Percentiles rank a stretch among this genome's conserved stretches.
Evolutionary conservation across 805 yeast species (phyloP).

Genomic region (Candida parachauliodes): DNA sequence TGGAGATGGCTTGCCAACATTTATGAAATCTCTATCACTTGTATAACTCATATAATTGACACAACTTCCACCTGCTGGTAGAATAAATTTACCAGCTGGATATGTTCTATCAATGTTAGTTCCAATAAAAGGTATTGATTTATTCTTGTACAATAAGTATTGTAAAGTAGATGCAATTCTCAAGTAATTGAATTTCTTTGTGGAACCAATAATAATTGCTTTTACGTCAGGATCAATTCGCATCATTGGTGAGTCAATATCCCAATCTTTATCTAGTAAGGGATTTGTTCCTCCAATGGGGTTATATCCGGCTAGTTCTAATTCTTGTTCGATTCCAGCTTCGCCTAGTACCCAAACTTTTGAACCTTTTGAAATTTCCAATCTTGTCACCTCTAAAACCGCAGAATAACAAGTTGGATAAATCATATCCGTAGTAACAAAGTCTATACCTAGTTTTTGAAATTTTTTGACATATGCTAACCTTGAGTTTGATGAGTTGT

Average conservation of each 20-base stretch:
- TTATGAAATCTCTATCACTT: constrained; percentile 26
- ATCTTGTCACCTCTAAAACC: constrained; percentile 21
- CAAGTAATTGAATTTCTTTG: constrained; percentile 35
- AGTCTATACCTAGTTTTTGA: constrained; percentile 25
- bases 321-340: constrained; percentile 33
- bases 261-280: constrained; percentile 22
- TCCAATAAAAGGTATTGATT: constrained; percentile 35
- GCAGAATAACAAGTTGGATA: constrained; percentile 40
- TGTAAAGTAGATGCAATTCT: constrained; percentile 35
- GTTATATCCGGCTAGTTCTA: constrained; percentile 27
- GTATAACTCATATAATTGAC: constrained; percentile 37
- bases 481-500: constrained; percentile 36
- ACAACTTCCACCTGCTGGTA: constrained; percentile 42
- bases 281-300: constrained; percentile 35
- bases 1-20: constrained; percentile 38
- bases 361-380: constrained; percentile 24
- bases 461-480: constrained; percentile 30
- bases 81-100: constrained; percentile 34
- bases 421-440: constrained; percentile 23
- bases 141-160: constrained; percentile 29
- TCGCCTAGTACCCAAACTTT: constrained; percentile 43
- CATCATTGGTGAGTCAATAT: constrained; percentile 22
- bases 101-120: constrained; percentile 39
- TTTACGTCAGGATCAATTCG: constrained; percentile 34
- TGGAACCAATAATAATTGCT: constrained; percentile 40